Evolutionary conservation across 208 protist genomes (phyloP), one percentile per base, ranked within the genome.

Genomic region (Zelonia costaricensis): DNA sequence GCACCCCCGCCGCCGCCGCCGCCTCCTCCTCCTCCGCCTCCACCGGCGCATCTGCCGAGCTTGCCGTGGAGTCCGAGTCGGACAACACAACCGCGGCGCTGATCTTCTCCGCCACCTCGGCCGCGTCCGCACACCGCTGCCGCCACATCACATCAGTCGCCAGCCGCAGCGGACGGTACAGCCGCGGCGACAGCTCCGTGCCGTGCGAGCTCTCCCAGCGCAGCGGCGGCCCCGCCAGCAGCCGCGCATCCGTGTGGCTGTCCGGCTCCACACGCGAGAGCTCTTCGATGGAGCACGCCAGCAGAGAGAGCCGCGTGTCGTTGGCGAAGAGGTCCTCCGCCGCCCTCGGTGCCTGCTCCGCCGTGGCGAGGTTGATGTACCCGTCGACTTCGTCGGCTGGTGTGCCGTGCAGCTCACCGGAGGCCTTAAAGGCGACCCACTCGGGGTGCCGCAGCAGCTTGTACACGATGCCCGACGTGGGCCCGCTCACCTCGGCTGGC

Each of bases 111-210:
- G 44, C 31, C n/a, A 56, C 51, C 15, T 44, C 57, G 1, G 15
- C 16, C 27, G 38, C 49, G 25, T 42, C 42, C 0, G 66, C 57
- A 33, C 57, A 56, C 22, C 36, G 27, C 23, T 38, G 27, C 9
- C 30, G 54, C 51, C 57, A 59, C 38, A 65, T 39, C 30, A 72
- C 40, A 42, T 72, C 66, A 0, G 22, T 38, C 22, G 2, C 36
- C 23, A 45, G 66, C 6, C 23, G 40, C 38, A 64, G 42, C 25
- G 48, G 16, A 43, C 51, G 66, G 58, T 65, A 59, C 12, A 72
- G 18, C 18, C 35, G 42, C 15, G 66, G 57, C 8, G 43, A 38
- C n/a, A 54, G 44, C 23, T 48, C 51, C 9, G 42, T 35, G 18
- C 38, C 56, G 20, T 28, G 27, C n/a, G 12, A 43, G 3, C 49